A percentile compares a stretch with the other conserved stretches of the same genome.
phyloP scores from a whole-genome alignment of 495 filamentous ascomycete species.

The Margaritispora aquatica region DNA sequence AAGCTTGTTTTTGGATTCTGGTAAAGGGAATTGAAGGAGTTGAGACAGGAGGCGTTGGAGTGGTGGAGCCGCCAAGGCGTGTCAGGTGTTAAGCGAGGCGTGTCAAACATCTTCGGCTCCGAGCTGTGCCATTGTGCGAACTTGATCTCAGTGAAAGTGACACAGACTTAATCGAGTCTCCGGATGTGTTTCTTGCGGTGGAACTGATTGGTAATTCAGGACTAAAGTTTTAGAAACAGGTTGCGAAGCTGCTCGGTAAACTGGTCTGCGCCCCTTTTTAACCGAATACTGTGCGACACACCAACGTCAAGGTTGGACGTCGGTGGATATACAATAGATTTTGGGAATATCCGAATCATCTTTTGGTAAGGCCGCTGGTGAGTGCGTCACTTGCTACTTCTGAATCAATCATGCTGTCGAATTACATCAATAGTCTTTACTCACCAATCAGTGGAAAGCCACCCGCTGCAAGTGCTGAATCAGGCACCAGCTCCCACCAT shows the following conservation, averaged over 20 bases:
- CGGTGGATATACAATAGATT: background rate
- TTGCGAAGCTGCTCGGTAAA: too few species aligned
- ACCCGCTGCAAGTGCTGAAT: background rate
- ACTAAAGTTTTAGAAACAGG: too few species aligned
- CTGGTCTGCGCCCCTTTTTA: background rate
- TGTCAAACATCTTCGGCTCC: background rate
- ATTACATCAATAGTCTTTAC: too few species aligned
- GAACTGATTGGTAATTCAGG: background rate
- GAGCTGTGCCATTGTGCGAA: too few species aligned
- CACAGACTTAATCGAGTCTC: too few species aligned
- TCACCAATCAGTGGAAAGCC: background rate
- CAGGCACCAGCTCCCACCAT: background rate
- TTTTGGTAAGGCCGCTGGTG: too few species aligned
- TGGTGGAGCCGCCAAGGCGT: slow-evolving; percentile 1
- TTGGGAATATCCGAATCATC: too few species aligned
- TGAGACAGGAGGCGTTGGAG: background rate
- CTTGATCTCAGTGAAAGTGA: too few species aligned
- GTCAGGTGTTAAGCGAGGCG: background rate
- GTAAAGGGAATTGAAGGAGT: background rate
- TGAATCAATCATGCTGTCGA: too few species aligned
- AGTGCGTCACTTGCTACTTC: too few species aligned
- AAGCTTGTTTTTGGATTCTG: background rate
- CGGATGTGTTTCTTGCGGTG: too few species aligned
- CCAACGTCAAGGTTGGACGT: too few species aligned
- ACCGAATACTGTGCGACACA: background rate